Conservation (phyloP, 2,329 filamentous ascomycete genomes). For the Fusarium metavorans region DNA sequence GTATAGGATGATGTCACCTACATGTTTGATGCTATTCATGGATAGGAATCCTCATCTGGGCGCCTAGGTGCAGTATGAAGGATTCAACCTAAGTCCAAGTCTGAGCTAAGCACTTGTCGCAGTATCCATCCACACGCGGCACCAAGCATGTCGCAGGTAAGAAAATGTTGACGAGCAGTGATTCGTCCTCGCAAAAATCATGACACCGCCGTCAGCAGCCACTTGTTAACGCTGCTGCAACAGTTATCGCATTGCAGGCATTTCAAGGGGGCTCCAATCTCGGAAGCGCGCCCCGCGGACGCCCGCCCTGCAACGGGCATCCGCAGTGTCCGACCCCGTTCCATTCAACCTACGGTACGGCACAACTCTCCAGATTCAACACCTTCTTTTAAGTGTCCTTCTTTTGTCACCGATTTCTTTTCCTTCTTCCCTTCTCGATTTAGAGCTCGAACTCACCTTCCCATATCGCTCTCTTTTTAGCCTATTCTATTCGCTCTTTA, state of each 20-base stretch:
- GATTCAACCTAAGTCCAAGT: neutral
- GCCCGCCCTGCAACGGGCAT: constrained; percentile 8
- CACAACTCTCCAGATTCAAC: neutral
- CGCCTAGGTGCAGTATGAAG: neutral
- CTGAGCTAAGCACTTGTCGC: constrained; percentile 16
- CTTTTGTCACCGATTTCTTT: constrained; percentile 1
- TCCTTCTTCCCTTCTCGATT: neutral
- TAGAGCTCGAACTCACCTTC: neutral
- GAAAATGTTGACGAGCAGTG: neutral
- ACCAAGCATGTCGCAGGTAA: neutral
- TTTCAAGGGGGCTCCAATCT: constrained; percentile 34
- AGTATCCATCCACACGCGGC: neutral
- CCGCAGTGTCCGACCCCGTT: constrained; percentile 26
- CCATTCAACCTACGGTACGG: neutral
- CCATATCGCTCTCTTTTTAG: neutral
- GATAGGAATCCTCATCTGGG: neutral
- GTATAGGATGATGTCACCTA: neutral
- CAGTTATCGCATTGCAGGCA: constrained; percentile 1
- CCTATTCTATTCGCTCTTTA: constrained; percentile 4
- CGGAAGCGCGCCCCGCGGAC: constrained; percentile 37
- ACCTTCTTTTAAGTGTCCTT: neutral
- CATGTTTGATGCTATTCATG: neutral
- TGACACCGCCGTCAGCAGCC: constrained; percentile 12
- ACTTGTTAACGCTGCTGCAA: constrained; percentile 2
- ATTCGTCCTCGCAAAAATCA: neutral